Conservation (phyloP, 2,329 filamentous ascomycete genomes). For the Phaeomoniella chlamydospora region DNA sequence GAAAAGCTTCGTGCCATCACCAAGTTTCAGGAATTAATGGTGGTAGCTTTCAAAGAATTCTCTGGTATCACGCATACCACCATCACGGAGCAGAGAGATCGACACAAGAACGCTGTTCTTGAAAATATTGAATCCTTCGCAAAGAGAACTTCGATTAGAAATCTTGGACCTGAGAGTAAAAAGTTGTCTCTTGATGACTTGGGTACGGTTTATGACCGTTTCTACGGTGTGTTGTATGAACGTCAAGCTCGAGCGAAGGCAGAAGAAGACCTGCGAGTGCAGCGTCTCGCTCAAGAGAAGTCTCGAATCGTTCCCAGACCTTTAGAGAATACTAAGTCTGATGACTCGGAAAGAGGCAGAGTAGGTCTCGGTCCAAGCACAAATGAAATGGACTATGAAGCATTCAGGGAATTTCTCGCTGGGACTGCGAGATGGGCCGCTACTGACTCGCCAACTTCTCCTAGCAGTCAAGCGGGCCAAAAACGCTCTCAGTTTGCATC, state of each 20-base stretch:
- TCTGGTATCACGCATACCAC: slow-evolving; percentile 86
- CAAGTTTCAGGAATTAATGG: slow-evolving; percentile 95
- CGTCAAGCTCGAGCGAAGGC: slow-evolving; percentile 69
- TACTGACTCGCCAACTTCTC: slow-evolving; percentile 63
- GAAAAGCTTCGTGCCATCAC: slow-evolving; percentile 88
- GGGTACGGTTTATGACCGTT: slow-evolving; percentile 81
- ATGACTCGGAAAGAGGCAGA: slow-evolving; percentile 60
- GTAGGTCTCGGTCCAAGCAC: slow-evolving; percentile 81
- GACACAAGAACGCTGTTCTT: slow-evolving; percentile 87
- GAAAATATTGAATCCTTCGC: slow-evolving; percentile 96
- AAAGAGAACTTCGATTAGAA: slow-evolving; percentile 89
- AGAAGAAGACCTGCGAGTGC: slow-evolving; percentile 55
- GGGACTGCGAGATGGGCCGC: slow-evolving; percentile 86
- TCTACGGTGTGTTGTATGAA: slow-evolving; percentile 85
- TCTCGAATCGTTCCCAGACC: slow-evolving; percentile 24
- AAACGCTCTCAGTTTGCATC: slow-evolving; percentile 19
- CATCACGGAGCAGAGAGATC: slow-evolving; percentile 74
- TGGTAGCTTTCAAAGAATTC: slow-evolving; percentile 97
- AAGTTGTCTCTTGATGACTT: slow-evolving; percentile 73
- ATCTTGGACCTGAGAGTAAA: slow-evolving; percentile 92
- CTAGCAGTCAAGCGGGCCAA: slow-evolving; percentile 23
- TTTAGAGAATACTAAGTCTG: slow-evolving; percentile 7
- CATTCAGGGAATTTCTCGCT: slow-evolving; percentile 85
- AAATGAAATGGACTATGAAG: slow-evolving; percentile 93
- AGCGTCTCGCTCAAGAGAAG: slow-evolving; percentile 41